Base-by-base conservation (phyloP, 169 alveolate genomes). In the Eimeria necatrix region DNA sequence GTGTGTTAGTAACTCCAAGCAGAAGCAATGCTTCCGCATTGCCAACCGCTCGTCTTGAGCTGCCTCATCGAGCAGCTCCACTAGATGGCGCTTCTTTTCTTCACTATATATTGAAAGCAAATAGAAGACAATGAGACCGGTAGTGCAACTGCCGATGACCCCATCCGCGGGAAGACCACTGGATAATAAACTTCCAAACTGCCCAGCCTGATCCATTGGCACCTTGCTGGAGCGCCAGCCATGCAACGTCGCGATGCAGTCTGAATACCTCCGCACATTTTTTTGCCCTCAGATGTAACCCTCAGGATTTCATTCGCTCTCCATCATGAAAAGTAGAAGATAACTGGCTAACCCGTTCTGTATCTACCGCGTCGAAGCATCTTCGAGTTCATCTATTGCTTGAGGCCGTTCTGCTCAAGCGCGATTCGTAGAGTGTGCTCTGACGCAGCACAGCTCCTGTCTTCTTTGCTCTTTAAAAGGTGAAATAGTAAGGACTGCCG, bases 221-320 rank as follows among this genome's bases (percentile, higher is more conserved):
- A 81, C 73, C 90, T 81, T 81, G 73, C 74, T 51, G 56, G 49
- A 26, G 71, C 59, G 90, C 74, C 51, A 3, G 74, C 32, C 90
- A 81, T 81, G 32, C 90, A 81, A 53, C 16, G 73, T 53, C 24
- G 74, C 90, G 74, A n/a, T 81, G 24, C 90, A 81, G 14, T 52
- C 56, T 71, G 7, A 53, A 53, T 14, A 16, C 24, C 41, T 53
- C 26, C 32, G 73, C 90, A 81, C 90, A 81, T 81, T 3, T 10
- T 41, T 48, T 10, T 32, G 73, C 71, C 12, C 46, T 52, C 22
- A 0, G 59, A 16, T 53, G 90, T 53, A 49, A 51, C 48, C 32
- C 51, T 14, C 24, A 32, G 26, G 6, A n/a, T n/a, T 56, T 52
- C 10, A 3, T 9, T 5, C 10, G 22, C 24, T 81, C 24, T 8